Evolutionary conservation across 2,329 filamentous ascomycete species (phyloP).

Genomic region (Colletotrichum spaethianum): DNA sequence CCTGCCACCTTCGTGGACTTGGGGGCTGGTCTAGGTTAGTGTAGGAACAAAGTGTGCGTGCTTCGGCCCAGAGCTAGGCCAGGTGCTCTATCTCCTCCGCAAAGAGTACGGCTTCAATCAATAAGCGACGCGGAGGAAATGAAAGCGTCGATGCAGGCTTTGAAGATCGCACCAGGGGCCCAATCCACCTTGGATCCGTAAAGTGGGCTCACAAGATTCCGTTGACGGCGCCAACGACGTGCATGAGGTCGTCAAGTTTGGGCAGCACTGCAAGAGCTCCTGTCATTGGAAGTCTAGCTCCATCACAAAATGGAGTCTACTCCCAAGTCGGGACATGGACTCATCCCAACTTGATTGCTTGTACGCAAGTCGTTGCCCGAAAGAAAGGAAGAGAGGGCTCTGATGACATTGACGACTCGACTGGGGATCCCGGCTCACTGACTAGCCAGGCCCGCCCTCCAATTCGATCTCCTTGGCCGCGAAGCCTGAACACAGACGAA

Average conservation of each 20-base stretch:
- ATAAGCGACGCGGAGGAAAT: conserved; percentile 41
- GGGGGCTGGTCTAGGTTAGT: conserved; percentile 9
- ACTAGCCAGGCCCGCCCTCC: conserved; percentile 34
- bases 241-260: not conserved
- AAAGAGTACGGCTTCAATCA: conserved; percentile 30
- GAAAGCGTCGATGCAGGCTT: conserved; percentile 37
- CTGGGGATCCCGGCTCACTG: conserved; percentile 27
- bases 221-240: not conserved
- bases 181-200: conserved; percentile 25
- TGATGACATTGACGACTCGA: not conserved
- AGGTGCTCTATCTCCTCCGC: conserved; percentile 27
- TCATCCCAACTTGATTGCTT: conserved; percentile 38
- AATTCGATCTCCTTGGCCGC: conserved; percentile 28
- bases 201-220: conserved; percentile 24
- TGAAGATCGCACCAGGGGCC: conserved; percentile 38
- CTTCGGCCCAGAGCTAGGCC: not conserved
- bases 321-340: conserved; percentile 24
- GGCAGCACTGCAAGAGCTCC: not conserved
- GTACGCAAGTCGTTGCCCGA: conserved; percentile 28
- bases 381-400: conserved; percentile 4
- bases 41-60: not conserved
- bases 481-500: conserved; percentile 27
- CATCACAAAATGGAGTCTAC: conserved; percentile 9
- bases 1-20: not conserved
- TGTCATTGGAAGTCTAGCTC: not conserved